Evolutionary conservation across 2,329 filamentous ascomycete species (phyloP), one percentile per base, ranked within the genome.

Genomic region (Pestalotiopsis fici): DNA sequence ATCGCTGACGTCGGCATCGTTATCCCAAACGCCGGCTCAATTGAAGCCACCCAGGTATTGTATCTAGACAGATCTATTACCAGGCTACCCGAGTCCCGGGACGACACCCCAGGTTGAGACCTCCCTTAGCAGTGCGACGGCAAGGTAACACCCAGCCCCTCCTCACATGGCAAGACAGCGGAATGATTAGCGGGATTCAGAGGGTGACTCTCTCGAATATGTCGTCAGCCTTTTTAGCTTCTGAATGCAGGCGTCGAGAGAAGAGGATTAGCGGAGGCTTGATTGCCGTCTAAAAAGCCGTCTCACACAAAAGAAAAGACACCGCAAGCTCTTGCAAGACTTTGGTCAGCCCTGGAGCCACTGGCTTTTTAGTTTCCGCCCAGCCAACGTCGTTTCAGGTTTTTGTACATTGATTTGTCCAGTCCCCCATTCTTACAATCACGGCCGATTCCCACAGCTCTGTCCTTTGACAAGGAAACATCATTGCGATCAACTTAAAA

Each of bases 1-100:
- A 23, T 21, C 57, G 28, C n/a, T 60, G 57, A 39, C 31, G 31
- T 60, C 31, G 57, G 57, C 57, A n/a, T 39, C 31, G 28, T 37
- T 60, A 60, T 60, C 21, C 57, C n/a, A 60, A 60, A 60, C 57
- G 28, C 57, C 57, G 57, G 57, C n/a, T 60, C 57, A 35, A 60
- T 60, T 60, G 57, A 31, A 31, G 55, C n/a, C 15, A 31, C 55
- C 55, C 55, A 27, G 55, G 55, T 57, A 31, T 57, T n/a, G 18
- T 15, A 43, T 50, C 43, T 35, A 35, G 31, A 35, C 31, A 35
- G 43, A 50, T 50, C 43, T 50, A n/a, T n/a, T n/a, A 50, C 43
- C 31, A 35, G 31, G 31, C 43, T 50, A 50, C 43, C 43, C 43
- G 43, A n/a, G 43, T 50, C 43, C 43, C n/a, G 27, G 55, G 55